A percentile compares a stretch with the other conserved stretches of the same genome.
Evolutionary conservation across 1,139 yeast genomes (phyloP).

Genomic region (Blastobotrys proliferans): DNA sequence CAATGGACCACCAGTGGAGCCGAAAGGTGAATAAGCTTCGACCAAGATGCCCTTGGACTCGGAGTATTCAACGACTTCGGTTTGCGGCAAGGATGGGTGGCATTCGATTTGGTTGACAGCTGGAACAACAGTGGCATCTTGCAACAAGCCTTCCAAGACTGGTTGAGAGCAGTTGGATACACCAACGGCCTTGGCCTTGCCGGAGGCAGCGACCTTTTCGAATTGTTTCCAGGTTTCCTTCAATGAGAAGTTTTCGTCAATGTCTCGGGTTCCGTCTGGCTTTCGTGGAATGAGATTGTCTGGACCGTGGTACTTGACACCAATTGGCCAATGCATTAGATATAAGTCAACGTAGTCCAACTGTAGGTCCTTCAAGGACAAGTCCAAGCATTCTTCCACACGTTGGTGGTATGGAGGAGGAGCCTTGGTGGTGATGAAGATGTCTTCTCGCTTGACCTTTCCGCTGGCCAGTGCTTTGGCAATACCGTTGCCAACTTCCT

Average conservation of each 20-base stretch:
- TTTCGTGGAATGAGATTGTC: slow-evolving; percentile 40
- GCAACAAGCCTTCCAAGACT: slow-evolving; percentile 50
- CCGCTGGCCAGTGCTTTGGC: slow-evolving; percentile 55
- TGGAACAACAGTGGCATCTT: slow-evolving; percentile 53
- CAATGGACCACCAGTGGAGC: slow-evolving; percentile 63
- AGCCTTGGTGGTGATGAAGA: slow-evolving; percentile 77
- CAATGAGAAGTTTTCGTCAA: slow-evolving; percentile 50
- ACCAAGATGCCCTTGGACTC: slow-evolving; percentile 51
- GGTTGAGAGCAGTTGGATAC: slow-evolving; percentile 68
- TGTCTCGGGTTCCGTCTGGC: slow-evolving; percentile 45
- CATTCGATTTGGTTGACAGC: slow-evolving; percentile 71
- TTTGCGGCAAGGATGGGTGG: slow-evolving; percentile 74
- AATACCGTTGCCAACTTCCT: slow-evolving; percentile 50
- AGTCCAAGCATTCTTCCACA: slow-evolving; percentile 56
- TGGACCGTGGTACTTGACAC: slow-evolving; percentile 44
- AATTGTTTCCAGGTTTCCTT: slow-evolving; percentile 66
- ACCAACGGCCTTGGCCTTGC: slow-evolving; percentile 68
- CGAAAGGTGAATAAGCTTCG: slow-evolving; percentile 81
- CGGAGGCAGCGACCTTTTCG: slow-evolving; percentile 53
- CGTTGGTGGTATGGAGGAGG: slow-evolving; percentile 65
- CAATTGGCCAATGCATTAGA: slow-evolving; percentile 84
- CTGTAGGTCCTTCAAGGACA: slow-evolving; percentile 61
- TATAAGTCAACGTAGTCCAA: slow-evolving; percentile 80
- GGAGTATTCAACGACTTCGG: slow-evolving; percentile 54
- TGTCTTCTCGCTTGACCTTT: slow-evolving; percentile 62